phyloP scores from a whole-genome alignment of 1,284 basidiomycete genomes.

The Ceratobasidium sp. region DNA sequence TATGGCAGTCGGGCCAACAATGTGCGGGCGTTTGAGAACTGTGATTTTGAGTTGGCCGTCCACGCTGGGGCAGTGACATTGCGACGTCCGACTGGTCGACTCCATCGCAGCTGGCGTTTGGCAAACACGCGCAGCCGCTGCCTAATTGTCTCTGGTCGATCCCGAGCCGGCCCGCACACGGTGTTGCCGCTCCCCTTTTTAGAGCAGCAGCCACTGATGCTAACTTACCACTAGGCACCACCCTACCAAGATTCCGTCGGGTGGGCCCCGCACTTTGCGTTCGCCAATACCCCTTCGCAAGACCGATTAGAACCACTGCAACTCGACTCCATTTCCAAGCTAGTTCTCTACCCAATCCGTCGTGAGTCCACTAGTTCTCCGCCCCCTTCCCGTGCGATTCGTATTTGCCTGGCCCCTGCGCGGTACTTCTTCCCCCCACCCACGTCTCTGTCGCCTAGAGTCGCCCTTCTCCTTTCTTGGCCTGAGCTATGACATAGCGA shows the following conservation, averaged over 20 bases:
- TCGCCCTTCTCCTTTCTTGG: slow-evolving; percentile 45
- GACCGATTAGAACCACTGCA: slow-evolving; percentile 45
- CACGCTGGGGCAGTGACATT: slow-evolving; percentile 5
- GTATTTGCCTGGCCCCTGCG: slow-evolving; percentile 7
- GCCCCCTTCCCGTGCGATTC: slow-evolving; percentile 39
- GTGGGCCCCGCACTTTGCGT: slow-evolving; percentile 26
- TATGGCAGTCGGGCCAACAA: slow-evolving; percentile 29
- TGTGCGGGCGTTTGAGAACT: slow-evolving; percentile 31
- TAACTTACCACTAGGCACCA: slow-evolving; percentile 45
- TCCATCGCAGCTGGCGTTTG: slow-evolving; percentile 1
- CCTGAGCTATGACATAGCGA: slow-evolving; percentile 36
- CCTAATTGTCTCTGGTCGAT: not conserved
- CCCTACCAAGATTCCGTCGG: slow-evolving; percentile 18
- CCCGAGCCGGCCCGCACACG: slow-evolving; percentile 31
- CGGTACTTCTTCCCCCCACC: slow-evolving; percentile 38
- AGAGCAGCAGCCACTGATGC: slow-evolving; percentile 45
- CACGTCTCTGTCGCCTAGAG: slow-evolving; percentile 12
- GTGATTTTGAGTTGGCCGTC: slow-evolving; percentile 30
- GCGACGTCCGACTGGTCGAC: not conserved
- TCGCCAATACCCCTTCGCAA: slow-evolving; percentile 45
- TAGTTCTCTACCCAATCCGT: slow-evolving; percentile 35
- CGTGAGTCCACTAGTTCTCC: slow-evolving; percentile 42
- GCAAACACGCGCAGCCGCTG: not conserved
- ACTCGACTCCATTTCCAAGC: slow-evolving; percentile 44
- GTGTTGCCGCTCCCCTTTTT: slow-evolving; percentile 39